Base-by-base conservation (phyloP, 179 eudicot genomes). In the Drosera spatulata region DNA sequence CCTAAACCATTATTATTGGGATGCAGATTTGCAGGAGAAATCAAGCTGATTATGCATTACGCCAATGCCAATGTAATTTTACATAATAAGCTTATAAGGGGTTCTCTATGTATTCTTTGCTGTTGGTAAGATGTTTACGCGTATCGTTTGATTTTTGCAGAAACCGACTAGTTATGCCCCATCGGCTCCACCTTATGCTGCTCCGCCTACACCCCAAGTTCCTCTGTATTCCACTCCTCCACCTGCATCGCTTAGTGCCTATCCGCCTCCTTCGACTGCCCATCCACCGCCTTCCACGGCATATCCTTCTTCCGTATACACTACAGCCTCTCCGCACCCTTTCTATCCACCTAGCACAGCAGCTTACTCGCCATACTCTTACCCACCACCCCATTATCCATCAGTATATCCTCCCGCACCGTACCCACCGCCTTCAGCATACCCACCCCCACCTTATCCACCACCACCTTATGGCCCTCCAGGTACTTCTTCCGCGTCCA, bases 11-110 rank as follows among this genome's bases (percentile, higher is more conserved):
- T 22, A 22, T 22, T 22, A 22, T 22, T 22, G 33, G 33, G 33
- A 22, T 61, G 54, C 78, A 91, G 98, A 77, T 68, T 79, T 79
- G 95, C 98, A 7, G 96, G 98, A 68, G 98, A 91, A 83, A 77
- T 91, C 38, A 85, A 86, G 63, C 59, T 91, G 64, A 91, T 88
- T 62, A 71, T 91, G 86, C 89, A 88, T 68, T 91, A 79, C 67
- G 70, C 83, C 52, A 74, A 75, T 55, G 78, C 85, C 75, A 79
- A 69, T 61, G 97, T 84, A 71, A 77, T 84, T 67, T 65, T 43
- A 39, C 46, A 39, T 41, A 52, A 41, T 11, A 40, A 49, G 14
- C 6, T 3, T 12, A 7, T 61, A 10, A 6, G 41, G 3, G 39
- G 2, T 10, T 10, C 49, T 41, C 39, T 37, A 7, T 22, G 47